Evolutionary conservation across 2,329 filamentous ascomycete genomes (phyloP).

Genomic region (Phaeosphaeriaceae sp.): DNA sequence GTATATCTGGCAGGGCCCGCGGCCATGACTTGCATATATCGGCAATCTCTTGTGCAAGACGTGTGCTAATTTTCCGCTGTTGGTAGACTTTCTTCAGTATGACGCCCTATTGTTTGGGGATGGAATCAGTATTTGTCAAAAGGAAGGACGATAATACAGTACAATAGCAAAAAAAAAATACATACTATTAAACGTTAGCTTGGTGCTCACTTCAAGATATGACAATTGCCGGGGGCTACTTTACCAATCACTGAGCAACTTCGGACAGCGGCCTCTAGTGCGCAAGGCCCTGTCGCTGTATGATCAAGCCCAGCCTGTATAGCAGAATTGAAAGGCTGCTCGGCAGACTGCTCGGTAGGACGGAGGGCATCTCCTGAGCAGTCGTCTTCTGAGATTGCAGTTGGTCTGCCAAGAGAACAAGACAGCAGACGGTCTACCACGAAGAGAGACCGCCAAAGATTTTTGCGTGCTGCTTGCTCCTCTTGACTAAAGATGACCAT

Average conservation of each 20-base stretch:
- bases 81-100: constrained; percentile 68
- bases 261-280: constrained; percentile 64
- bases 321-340: constrained; percentile 23
- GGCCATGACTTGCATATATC: constrained; percentile 62
- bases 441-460: constrained; percentile 70
- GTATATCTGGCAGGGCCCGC: constrained; percentile 54
- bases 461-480: constrained; percentile 60
- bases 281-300: constrained; percentile 46
- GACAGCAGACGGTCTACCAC: constrained; percentile 70
- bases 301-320: constrained; percentile 24
- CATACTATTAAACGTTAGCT: neutral
- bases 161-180: neutral
- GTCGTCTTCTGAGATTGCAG: constrained; percentile 67
- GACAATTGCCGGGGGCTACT: neutral
- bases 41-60: constrained; percentile 64
- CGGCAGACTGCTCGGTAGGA: constrained; percentile 34
- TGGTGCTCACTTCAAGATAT: neutral
- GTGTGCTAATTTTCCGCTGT: constrained; percentile 64
- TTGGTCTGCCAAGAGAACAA: constrained; percentile 67
- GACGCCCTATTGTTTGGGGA: neutral
- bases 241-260: constrained; percentile 65
- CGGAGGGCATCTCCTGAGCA: constrained; percentile 60
- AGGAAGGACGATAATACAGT: neutral
- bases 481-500: constrained; percentile 60
- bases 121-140: neutral